These are phyloP conservation scores for Priceomyces melissophilus DNA, from an alignment of 805 yeast genomes.

Conservation along the genomic window DNA sequence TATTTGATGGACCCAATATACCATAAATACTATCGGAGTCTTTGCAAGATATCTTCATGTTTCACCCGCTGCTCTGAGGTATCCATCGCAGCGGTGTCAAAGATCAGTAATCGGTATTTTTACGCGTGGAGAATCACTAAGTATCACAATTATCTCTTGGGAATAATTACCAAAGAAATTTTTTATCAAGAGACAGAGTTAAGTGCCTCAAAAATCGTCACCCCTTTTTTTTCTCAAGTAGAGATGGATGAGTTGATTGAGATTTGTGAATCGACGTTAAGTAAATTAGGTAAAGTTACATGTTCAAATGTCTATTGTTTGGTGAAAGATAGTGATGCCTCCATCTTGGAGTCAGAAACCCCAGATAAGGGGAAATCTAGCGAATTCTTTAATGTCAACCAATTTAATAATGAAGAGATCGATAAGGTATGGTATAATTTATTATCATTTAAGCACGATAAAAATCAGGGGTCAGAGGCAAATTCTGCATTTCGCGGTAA, in stretches of 20 bases:
- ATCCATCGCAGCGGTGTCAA: conserved; percentile 32
- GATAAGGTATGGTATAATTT: conserved; percentile 36
- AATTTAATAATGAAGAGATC: conserved; percentile 24
- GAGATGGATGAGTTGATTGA: conserved; percentile 25
- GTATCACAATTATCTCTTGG: conserved; percentile 29
- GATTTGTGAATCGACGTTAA: conserved; percentile 23
- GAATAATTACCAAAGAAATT: conserved; percentile 24
- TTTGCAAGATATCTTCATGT: conserved; percentile 21
- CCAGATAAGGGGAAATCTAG: not conserved
- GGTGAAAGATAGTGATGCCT: too few relatives aligned
- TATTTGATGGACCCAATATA: conserved; percentile 14
- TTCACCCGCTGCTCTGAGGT: conserved; percentile 26
- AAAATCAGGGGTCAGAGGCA: not conserved
- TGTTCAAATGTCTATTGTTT: not conserved
- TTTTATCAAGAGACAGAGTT: conserved; percentile 25
- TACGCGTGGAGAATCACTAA: conserved; percentile 40
- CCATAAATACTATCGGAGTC: conserved; percentile 12
- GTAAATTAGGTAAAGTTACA: conserved; percentile 17
- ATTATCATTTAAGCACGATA: conserved; percentile 26
- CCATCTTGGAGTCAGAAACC: not conserved
- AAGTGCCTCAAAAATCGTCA: conserved; percentile 10
- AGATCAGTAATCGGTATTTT: conserved; percentile 34
- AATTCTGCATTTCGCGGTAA: not conserved
- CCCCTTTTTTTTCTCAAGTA: conserved; percentile 13
- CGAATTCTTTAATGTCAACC: conserved; percentile 13